Conservation (phyloP, 306 rosid genomes). For the Quercus mongolica region DNA sequence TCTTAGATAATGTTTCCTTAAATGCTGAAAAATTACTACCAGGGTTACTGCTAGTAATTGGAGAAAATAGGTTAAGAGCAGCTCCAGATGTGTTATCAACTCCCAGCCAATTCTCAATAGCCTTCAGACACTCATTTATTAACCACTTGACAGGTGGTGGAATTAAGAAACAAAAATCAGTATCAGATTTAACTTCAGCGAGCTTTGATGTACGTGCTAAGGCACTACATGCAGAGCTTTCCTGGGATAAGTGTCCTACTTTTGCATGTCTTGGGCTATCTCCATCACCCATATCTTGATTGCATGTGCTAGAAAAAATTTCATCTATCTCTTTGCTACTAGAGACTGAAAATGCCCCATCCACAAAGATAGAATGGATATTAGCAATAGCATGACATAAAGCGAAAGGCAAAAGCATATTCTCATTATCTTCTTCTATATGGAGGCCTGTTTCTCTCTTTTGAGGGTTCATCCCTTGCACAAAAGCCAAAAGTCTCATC, state of each 20-base stretch:
- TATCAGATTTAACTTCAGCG: conserved; percentile 39
- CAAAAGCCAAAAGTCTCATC: conserved; percentile 76
- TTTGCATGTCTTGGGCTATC: conserved; percentile 67
- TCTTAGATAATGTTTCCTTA: conserved; percentile 59
- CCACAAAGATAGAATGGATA: conserved; percentile 77
- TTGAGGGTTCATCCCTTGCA: conserved; percentile 93
- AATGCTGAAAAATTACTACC: conserved; percentile 56
- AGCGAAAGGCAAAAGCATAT: conserved; percentile 59
- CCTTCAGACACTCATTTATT: conserved; percentile 78
- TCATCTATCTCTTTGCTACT: conserved; percentile 51
- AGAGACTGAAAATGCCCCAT: conserved; percentile 77
- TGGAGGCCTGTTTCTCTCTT: conserved; percentile 84
- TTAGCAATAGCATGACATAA: conserved; percentile 73
- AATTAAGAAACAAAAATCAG: conserved; percentile 31
- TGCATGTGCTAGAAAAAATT: conserved; percentile 22
- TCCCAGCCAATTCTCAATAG: conserved; percentile 73
- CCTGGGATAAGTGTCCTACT: conserved; percentile 80
- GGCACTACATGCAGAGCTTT: conserved; percentile 66
- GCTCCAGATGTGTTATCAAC: conserved; percentile 51
- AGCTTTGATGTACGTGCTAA: conserved; percentile 32
- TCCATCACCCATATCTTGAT: conserved; percentile 51
- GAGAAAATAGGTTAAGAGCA: conserved; percentile 34
- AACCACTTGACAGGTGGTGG: conserved; percentile 67
- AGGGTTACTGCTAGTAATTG: conserved; percentile 38
- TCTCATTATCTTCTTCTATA: conserved; percentile 86